A percentile compares a stretch with the other conserved stretches of the same genome.
These are phyloP conservation scores for Neurospora sp. DNA, from an alignment of 495 filamentous ascomycete species.

Conservation along the genomic window DNA sequence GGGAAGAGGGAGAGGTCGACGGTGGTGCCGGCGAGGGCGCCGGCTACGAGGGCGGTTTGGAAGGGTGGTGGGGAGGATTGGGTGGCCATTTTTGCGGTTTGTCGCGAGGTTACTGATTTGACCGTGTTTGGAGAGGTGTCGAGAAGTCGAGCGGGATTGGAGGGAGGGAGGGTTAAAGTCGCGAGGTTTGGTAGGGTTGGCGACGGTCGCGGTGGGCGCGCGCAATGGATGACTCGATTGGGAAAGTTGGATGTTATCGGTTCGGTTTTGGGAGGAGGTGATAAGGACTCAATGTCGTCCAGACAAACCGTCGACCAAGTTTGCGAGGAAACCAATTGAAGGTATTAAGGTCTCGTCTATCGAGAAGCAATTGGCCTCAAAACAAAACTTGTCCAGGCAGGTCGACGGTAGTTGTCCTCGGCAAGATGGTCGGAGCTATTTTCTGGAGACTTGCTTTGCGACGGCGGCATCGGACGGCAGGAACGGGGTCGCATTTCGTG, in stretches of 20 bases:
- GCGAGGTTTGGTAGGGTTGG: background rate
- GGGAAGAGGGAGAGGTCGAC: conserved; percentile 88
- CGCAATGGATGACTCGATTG: background rate
- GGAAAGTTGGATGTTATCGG: background rate
- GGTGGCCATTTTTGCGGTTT: background rate
- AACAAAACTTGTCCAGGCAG: background rate
- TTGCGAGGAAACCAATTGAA: background rate
- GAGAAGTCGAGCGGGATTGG: background rate
- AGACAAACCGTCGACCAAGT: background rate
- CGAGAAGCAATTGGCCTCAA: background rate
- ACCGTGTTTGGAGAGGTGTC: background rate
- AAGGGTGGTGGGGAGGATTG: conserved; percentile 31
- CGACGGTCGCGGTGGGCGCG: background rate
- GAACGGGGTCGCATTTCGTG: background rate
- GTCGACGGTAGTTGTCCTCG: background rate
- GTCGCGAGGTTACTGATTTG: too few species aligned
- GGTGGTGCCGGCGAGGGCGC: conserved; percentile 73
- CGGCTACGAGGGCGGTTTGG: conserved; percentile 51
- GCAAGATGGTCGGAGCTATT: background rate
- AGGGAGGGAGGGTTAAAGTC: too few species aligned
- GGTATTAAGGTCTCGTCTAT: background rate
- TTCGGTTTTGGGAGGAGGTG: background rate
- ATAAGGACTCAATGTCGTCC: background rate
- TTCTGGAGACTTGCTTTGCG: background rate
- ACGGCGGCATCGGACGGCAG: background rate